These are phyloP conservation scores for Epichloe sylvatica DNA, from an alignment of 2,329 filamentous ascomycete species.

Conservation along the genomic window DNA sequence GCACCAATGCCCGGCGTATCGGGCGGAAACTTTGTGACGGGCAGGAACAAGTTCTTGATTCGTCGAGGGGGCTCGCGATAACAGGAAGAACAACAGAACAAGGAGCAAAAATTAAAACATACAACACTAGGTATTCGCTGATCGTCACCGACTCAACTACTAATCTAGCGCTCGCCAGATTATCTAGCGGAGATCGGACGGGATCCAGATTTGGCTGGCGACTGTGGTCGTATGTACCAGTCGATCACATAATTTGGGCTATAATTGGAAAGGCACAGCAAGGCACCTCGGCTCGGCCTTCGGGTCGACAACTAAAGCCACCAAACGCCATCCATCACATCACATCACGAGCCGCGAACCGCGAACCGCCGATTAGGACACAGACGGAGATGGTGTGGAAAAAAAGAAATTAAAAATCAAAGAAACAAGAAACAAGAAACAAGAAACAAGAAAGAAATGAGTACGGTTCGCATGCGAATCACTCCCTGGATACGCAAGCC, in stretches of 20 bases:
- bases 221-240: conserved; percentile 11
- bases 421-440: no score
- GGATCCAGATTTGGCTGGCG: conserved; percentile 9
- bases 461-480: not conserved
- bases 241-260: no score
- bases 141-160: no score
- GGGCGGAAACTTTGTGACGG: no score
- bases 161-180: conserved; percentile 8
- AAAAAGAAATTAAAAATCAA: no score
- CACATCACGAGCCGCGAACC: no score
- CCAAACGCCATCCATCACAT: not conserved
- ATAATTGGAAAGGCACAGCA: not conserved
- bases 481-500: not conserved
- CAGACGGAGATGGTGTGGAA: no score
- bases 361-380: no score
- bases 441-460: not conserved
- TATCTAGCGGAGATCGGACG: conserved; percentile 9
- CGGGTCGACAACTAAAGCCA: not conserved
- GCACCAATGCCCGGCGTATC: no score
- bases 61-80: no score
- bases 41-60: no score
- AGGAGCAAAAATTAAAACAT: not conserved
- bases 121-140: conserved; percentile 7
- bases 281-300: not conserved
- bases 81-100: not conserved